phyloP scores from a whole-genome alignment of 1,284 basidiomycete species.

The Mycosarcoma mackinlayi region DNA sequence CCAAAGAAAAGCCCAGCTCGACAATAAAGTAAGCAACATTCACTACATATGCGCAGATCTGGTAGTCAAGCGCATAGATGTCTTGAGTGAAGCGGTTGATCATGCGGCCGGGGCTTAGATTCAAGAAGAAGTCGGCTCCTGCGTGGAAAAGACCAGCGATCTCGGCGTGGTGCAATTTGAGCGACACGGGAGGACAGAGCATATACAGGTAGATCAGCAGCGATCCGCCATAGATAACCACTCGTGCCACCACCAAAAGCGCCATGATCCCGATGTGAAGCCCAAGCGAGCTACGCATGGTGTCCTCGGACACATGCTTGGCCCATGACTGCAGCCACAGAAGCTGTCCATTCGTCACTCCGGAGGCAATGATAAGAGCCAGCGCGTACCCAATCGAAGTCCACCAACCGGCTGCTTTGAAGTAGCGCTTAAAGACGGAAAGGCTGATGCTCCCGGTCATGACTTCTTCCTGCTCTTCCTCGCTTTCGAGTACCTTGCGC shows the following conservation, averaged over 20 bases:
- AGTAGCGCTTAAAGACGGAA: constrained; percentile 13
- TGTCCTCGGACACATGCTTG: constrained; percentile 5
- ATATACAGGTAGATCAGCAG: constrained; percentile 3
- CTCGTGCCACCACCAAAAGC: background rate
- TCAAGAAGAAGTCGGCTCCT: constrained; percentile 27
- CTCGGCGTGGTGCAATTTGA: constrained; percentile 18
- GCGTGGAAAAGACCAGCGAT: constrained; percentile 19
- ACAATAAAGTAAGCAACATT: constrained; percentile 10
- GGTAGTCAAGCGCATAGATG: constrained; percentile 39
- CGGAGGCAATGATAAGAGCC: constrained; percentile 2
- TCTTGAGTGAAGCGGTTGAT: constrained; percentile 53
- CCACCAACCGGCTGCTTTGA: constrained; percentile 8
- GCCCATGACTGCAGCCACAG: constrained; percentile 19
- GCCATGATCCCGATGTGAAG: constrained; percentile 5
- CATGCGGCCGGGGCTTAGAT: constrained; percentile 33
- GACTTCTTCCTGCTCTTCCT: constrained; percentile 19
- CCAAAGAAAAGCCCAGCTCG: constrained; percentile 11
- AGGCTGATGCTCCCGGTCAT: constrained; percentile 8
- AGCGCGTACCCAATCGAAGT: constrained; percentile 2
- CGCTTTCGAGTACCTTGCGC: constrained; percentile 8
- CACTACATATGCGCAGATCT: constrained; percentile 13
- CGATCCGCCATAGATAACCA: constrained; percentile 4
- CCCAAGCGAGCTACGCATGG: constrained; percentile 8
- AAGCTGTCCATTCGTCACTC: constrained; percentile 9
- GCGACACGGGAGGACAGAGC: constrained; percentile 1